Evolutionary conservation across 1,284 basidiomycete genomes (phyloP), one percentile per base, ranked within the genome.

Genomic region (Naganishia sp.): DNA sequence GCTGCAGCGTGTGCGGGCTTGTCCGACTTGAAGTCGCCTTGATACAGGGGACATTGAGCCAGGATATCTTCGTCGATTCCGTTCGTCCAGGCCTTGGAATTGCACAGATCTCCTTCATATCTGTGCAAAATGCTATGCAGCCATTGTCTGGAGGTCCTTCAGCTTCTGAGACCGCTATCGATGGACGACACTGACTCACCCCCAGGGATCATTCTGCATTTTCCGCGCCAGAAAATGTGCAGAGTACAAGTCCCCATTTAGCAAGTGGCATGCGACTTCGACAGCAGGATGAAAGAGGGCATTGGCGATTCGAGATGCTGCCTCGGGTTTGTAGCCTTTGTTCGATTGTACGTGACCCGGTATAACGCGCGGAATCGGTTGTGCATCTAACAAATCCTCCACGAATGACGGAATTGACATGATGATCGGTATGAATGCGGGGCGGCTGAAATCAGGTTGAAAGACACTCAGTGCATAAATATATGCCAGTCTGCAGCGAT

Each of bases 151-250:
- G 3, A 47, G 45, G n/a, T 21, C 21, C 2, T 23, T 51, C 13
- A 50, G 21, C 9, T 15, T 51, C 6, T 28, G 43, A 43, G 25
- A 50, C 43, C 11, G 18, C 21, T n/a, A 39, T 25, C 25, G 3
- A 17, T 10, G 13, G 28, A n/a, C 54, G 9, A 17, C 18, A 47
- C n/a, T 5, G 3, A 32, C 64, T 53, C 49, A 66, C 64, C 71
- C 71, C 68, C 68, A 71, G 32, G 69, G 68, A 64, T 72, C 69
- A 60, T 72, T 70, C 57, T 72, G 71, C 71, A 72, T 70, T 56
- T 72, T 72, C 17, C 71, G 32, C 15, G 70, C 63, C 42, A 72
- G 49, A 54, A 72, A 72, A 51, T 72, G 71, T 10, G 71, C 71
- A 49, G 71, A 71, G 49, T 71, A 72, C n/a, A 72, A 51, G 31